Evolutionary conservation across 2,329 filamentous ascomycete species (phyloP).

Genomic region (Aspergillus unguis): DNA sequence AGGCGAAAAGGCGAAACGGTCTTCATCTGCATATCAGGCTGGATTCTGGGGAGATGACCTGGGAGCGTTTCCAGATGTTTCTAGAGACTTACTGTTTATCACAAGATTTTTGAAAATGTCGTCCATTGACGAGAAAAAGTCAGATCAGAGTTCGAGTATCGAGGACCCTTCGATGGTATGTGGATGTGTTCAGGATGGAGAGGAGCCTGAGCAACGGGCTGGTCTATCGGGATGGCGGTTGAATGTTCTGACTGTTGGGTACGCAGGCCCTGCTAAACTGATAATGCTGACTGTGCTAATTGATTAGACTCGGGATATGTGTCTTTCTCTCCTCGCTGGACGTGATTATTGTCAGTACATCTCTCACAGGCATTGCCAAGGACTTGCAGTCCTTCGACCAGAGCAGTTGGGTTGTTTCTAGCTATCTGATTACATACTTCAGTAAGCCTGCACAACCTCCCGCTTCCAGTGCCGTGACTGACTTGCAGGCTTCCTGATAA

Average conservation of each 20-base stretch:
- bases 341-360: slow-evolving; percentile 1
- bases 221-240: neutral
- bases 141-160: too few species aligned
- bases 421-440: neutral
- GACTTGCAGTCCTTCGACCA: neutral
- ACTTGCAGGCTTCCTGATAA: slow-evolving; percentile 3
- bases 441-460: neutral
- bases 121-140: too few species aligned
- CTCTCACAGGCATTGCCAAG: slow-evolving; percentile 3
- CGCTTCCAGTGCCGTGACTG: neutral
- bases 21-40: too few species aligned
- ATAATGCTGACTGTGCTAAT: too few species aligned
- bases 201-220: neutral
- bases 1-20: too few species aligned
- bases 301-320: neutral
- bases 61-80: too few species aligned
- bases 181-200: too few species aligned
- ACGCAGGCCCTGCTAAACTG: neutral
- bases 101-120: too few species aligned
- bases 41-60: too few species aligned
- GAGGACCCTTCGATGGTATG: too few species aligned
- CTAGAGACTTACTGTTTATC: too few species aligned
- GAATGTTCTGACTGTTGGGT: neutral
- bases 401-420: slow-evolving; percentile 6
- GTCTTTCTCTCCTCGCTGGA: slow-evolving; percentile 4